Evolutionary conservation across 1,284 basidiomycete genomes (phyloP), one percentile per base, ranked within the genome.

Genomic region (Anthracocystis setariae): DNA sequence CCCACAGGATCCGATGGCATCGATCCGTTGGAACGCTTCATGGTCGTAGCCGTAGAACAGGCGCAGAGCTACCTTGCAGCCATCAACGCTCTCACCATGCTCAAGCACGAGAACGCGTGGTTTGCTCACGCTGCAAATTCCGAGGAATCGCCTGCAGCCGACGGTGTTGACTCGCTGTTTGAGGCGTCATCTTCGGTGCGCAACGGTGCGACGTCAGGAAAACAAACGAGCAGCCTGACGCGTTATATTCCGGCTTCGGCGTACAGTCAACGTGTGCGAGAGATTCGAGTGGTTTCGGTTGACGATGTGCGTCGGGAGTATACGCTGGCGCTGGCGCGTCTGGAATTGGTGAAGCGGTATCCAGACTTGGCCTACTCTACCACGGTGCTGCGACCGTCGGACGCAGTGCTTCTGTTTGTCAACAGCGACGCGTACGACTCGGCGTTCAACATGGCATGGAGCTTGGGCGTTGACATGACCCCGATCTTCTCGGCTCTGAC

Each of bases 291-390:
- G 46, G 87, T 97, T 43, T 89, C 90, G 59, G 85, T 97, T 21
- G 85, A 86, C 18, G 93, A 96, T 83, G 90, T 98, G 71, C 89
- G 91, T 67, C 88, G 90, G 74, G 93, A 96, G 78, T 92, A 93
- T 83, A 87, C 90, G 9, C 84, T 95, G 21, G 86, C 95, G 42
- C 86, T 90, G 48, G 89, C 93, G 17, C 90, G 91, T 62, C 85
- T 97, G 44, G 89, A 91, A 76, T 87, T 97, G 49, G 86, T 91
- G 54, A 87, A 85, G 46, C 85, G 86, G 47, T 88, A 90, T 69
- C 86, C 88, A 12, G 87, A 87, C 56, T 76, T 86, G 84, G 73
- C 79, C 0, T 66, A 68, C 48, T 66, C 76, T 17, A 57, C 70
- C 23, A 56, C 73, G 46, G 46, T 67, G 50, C 52, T 78, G 42